phyloP scores from a whole-genome alignment of 2,329 filamentous ascomycete genomes.

The Ceratocystis papillata region DNA sequence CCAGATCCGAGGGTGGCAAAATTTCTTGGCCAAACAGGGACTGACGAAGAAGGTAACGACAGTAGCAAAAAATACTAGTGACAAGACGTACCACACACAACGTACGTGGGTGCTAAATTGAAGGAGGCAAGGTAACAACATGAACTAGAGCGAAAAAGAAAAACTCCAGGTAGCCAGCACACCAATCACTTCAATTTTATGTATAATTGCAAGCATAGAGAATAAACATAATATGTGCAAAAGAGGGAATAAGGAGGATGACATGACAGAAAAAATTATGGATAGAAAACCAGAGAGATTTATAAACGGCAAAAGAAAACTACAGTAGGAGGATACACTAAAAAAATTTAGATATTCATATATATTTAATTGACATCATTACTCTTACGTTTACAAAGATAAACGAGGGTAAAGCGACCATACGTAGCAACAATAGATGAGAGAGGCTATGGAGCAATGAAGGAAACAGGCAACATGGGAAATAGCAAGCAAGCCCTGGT shows the following conservation, averaged over 20 bases:
- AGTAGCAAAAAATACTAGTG: neutral
- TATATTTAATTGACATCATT: neutral
- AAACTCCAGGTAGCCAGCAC: neutral
- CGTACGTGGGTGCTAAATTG: too few relatives aligned
- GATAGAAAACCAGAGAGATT: neutral
- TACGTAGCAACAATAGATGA: neutral
- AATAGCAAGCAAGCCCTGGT: neutral
- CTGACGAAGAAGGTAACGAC: neutral
- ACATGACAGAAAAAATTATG: neutral
- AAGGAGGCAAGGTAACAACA: neutral
- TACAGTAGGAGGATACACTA: neutral
- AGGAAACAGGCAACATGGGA: neutral
- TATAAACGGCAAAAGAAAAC: neutral
- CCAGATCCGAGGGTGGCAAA: conserved; percentile 3
- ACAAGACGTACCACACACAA: neutral
- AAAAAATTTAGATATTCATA: neutral
- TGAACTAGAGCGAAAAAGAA: neutral
- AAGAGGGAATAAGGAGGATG: neutral
- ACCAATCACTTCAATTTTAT: too few relatives aligned
- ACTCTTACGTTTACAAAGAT: neutral
- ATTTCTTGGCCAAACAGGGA: neutral
- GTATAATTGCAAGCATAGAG: neutral
- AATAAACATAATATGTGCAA: neutral
- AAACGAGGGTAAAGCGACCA: too few relatives aligned
- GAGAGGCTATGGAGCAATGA: neutral